phyloP scores from a whole-genome alignment of 371 early-diverging fungal genomes.

The Apophysomyces trapeziformis region DNA sequence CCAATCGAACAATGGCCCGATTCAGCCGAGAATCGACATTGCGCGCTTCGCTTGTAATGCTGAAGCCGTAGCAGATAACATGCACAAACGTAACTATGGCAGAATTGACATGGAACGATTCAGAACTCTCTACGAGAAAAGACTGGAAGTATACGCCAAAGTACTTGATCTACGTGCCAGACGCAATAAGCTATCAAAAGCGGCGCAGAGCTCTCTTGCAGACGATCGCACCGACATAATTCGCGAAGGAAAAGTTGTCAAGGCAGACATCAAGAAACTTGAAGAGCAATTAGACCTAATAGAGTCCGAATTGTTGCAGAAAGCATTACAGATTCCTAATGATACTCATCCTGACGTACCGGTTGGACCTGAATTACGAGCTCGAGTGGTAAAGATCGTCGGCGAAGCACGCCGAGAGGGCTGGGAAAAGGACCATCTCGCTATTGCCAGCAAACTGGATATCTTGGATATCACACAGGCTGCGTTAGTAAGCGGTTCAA shows the following conservation, averaged over 20 bases:
- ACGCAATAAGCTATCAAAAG: conserved; percentile 56
- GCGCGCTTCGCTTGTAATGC: conserved; percentile 58
- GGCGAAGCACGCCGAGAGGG: conserved; percentile 38
- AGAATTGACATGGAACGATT: conserved; percentile 49
- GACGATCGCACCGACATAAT: conserved; percentile 12
- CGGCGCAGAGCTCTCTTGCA: conserved; percentile 2
- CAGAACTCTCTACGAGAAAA: conserved; percentile 55
- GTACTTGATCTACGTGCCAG: conserved; percentile 45
- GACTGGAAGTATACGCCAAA: conserved; percentile 34
- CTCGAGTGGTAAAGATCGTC: conserved; percentile 52
- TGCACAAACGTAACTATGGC: conserved; percentile 55
- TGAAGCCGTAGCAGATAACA: conserved; percentile 54
- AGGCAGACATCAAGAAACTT: conserved; percentile 32
- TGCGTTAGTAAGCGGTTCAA: conserved; percentile 78
- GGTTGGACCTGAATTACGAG: conserved; percentile 67
- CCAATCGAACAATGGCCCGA: not conserved
- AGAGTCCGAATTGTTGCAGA: conserved; percentile 50
- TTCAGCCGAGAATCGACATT: conserved; percentile 65
- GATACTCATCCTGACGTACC: conserved; percentile 69
- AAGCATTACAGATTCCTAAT: conserved; percentile 74
- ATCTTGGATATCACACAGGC: conserved; percentile 86
- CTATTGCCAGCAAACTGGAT: conserved; percentile 63
- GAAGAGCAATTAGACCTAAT: conserved; percentile 40
- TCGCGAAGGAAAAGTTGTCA: conserved; percentile 22
- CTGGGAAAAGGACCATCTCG: conserved; percentile 68